Percentiles rank a stretch among this genome's conserved stretches.
Conservation (phyloP, 2,329 filamentous ascomycete genomes). For the Phoma sp. region DNA sequence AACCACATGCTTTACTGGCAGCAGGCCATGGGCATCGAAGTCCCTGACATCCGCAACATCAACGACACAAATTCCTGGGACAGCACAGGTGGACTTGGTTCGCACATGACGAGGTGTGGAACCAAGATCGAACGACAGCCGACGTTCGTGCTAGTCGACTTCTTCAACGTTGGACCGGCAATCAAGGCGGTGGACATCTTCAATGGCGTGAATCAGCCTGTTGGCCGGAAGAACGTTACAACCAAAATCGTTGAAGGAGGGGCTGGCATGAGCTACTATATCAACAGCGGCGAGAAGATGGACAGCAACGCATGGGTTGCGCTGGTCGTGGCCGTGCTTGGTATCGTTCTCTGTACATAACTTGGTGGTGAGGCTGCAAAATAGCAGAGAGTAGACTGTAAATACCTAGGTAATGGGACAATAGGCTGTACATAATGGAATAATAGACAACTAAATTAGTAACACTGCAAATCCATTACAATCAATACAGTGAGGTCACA, state of each 20-base stretch:
- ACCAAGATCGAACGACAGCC: slow-evolving; percentile 68
- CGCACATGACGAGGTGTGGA: slow-evolving; percentile 48
- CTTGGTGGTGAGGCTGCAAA: background rate
- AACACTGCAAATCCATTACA: background rate
- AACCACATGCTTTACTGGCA: slow-evolving; percentile 78
- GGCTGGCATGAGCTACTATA: slow-evolving; percentile 3
- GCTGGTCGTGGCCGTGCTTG: slow-evolving; percentile 7
- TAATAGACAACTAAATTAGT: background rate
- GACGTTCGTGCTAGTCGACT: slow-evolving; percentile 78
- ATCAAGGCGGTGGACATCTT: slow-evolving; percentile 71
- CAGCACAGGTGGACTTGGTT: slow-evolving; percentile 61
- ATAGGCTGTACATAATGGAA: too few species aligned
- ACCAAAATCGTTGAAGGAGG: slow-evolving; percentile 7
- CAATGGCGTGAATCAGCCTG: slow-evolving; percentile 62
- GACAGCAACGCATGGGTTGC: slow-evolving; percentile 7
- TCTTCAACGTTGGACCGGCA: slow-evolving; percentile 74
- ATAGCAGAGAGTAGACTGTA: too few species aligned
- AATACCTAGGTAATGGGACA: too few species aligned
- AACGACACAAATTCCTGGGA: slow-evolving; percentile 70
- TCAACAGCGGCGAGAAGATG: slow-evolving; percentile 7
- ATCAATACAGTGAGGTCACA: too few species aligned
- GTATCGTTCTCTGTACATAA: slow-evolving; percentile 2
- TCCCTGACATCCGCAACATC: slow-evolving; percentile 56
- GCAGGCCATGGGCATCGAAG: slow-evolving; percentile 48
- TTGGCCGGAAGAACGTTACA: slow-evolving; percentile 52